Percentiles rank a stretch among this genome's conserved stretches.
phyloP scores from a whole-genome alignment of 2,329 filamentous ascomycete species.

The Annulohypoxylon truncatum region DNA sequence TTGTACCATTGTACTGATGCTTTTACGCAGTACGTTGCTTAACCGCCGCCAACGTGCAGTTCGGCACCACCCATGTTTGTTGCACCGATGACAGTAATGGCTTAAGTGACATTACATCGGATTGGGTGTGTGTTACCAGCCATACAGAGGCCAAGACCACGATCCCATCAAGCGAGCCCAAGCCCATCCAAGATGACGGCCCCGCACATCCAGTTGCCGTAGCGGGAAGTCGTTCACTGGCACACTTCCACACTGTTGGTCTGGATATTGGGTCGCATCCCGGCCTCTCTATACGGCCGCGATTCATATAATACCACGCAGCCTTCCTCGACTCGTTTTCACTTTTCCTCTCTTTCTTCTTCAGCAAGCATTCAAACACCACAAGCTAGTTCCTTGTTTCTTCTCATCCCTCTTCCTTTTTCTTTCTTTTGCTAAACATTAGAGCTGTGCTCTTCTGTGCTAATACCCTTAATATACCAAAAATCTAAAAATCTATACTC shows the following conservation, averaged over 20 bases:
- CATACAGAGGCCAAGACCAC: conserved; percentile 44
- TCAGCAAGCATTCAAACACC: conserved; percentile 73
- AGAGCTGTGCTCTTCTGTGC: conserved; percentile 65
- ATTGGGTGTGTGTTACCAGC: conserved; percentile 41
- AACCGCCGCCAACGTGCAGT: conserved; percentile 56
- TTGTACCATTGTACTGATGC: conserved; percentile 40
- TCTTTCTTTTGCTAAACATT: conserved; percentile 50
- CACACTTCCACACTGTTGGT: conserved; percentile 32
- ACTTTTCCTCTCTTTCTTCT: conserved; percentile 64
- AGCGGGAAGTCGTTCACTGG: conserved; percentile 24
- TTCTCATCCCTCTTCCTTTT: conserved; percentile 54
- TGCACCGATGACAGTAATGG: conserved; percentile 46
- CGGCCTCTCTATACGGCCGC: conserved; percentile 50
- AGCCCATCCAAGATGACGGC: conserved; percentile 26
- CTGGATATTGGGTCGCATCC: conserved; percentile 46
- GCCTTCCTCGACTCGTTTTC: conserved; percentile 53
- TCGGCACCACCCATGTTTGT: conserved; percentile 46
- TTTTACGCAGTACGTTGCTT: conserved; percentile 51
- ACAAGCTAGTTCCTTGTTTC: conserved; percentile 67
- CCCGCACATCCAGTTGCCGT: conserved; percentile 44
- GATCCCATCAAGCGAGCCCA: conserved; percentile 19
- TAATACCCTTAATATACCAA: conserved; percentile 52
- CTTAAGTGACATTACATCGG: conserved; percentile 44
- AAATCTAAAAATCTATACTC: conserved; percentile 52
- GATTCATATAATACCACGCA: conserved; percentile 56